These are phyloP conservation scores for Penicillium canariense DNA, from an alignment of 495 filamentous ascomycete genomes.

Conservation along the genomic window DNA sequence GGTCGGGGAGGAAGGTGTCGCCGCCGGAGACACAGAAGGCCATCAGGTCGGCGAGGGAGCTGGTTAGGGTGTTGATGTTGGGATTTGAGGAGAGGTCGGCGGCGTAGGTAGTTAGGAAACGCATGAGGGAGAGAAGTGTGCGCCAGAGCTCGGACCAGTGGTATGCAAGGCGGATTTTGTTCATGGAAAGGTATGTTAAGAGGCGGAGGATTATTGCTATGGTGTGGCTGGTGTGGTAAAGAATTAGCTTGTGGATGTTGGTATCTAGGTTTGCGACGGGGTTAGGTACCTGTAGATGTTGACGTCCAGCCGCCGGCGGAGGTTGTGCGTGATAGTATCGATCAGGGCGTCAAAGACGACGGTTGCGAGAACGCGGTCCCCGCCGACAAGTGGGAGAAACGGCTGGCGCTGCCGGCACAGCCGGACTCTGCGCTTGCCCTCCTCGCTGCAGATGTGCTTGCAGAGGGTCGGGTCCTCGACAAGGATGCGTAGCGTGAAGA, in stretches of 20 bases:
- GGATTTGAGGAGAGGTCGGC: slow-evolving; percentile 64
- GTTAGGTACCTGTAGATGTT: slow-evolving; percentile 67
- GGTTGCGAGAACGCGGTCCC: slow-evolving; percentile 68
- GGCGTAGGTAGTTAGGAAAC: slow-evolving; percentile 84
- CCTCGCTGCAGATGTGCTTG: slow-evolving; percentile 81
- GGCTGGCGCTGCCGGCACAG: slow-evolving; percentile 89
- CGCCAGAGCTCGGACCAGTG: slow-evolving; percentile 98
- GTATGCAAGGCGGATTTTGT: slow-evolving; percentile 72
- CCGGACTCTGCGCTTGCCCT: slow-evolving; percentile 70
- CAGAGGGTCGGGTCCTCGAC: slow-evolving; percentile 83
- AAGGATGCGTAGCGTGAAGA: slow-evolving; percentile 80
- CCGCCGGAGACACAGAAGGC: slow-evolving; percentile 83
- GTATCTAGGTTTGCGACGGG: background rate
- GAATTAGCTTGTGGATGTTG: no score
- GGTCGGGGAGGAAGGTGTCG: slow-evolving; percentile 88
- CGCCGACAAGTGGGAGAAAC: slow-evolving; percentile 71
- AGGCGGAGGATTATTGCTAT: slow-evolving; percentile 79
- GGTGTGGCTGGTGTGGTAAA: slow-evolving; percentile 31
- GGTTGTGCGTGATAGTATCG: slow-evolving; percentile 92
- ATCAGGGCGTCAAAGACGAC: slow-evolving; percentile 81
- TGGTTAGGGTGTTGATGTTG: slow-evolving; percentile 53
- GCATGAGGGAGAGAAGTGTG: slow-evolving; percentile 81
- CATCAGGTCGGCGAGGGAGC: slow-evolving; percentile 72
- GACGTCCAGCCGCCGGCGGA: slow-evolving; percentile 79
- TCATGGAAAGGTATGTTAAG: slow-evolving; percentile 77